Conservation (phyloP, 2,329 filamentous ascomycete genomes). For the Orbilia javanica region DNA sequence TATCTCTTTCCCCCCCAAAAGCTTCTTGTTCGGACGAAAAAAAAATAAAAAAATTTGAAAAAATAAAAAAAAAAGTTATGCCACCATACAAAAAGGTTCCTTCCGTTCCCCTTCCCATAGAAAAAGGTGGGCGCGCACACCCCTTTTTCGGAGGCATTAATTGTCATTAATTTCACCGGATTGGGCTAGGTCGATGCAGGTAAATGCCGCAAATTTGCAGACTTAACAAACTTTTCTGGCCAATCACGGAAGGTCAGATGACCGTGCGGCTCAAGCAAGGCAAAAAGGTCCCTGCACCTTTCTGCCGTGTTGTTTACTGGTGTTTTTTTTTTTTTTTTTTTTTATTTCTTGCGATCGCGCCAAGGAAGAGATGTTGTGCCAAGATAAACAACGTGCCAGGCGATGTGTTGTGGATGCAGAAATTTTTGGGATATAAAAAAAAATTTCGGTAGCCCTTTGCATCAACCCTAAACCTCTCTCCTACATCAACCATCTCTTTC, state of each 20-base stretch:
- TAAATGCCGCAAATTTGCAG: conserved; percentile 56
- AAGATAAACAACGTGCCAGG: background rate
- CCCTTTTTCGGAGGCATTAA: conserved; percentile 58
- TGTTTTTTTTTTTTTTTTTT: background rate
- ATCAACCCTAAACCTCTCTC: conserved; percentile 3
- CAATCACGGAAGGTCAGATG: conserved; percentile 55
- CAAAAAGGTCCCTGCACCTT: conserved; percentile 24
- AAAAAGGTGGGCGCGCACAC: conserved; percentile 56
- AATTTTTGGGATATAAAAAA: conserved; percentile 18
- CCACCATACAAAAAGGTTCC: background rate
- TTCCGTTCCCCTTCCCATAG: conserved; percentile 20
- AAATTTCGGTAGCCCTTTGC: background rate
- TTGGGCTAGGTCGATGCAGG: conserved; percentile 15
- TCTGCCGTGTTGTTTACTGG: conserved; percentile 30
- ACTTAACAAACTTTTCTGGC: conserved; percentile 40
- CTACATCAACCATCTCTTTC: background rate
- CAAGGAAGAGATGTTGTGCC: conserved; percentile 5
- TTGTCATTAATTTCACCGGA: conserved; percentile 41
- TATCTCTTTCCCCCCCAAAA: conserved; percentile 24
- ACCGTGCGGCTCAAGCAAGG: conserved; percentile 55
- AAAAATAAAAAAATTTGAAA: conserved; percentile 20
- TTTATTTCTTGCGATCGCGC: background rate
- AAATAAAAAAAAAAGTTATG: background rate
- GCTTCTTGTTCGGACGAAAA: conserved; percentile 22
- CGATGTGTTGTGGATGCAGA: background rate